A percentile compares a stretch with the other conserved stretches of the same genome.
phyloP scores from a whole-genome alignment of 441 rosid genomes.

The Raphanus hybrid region DNA sequence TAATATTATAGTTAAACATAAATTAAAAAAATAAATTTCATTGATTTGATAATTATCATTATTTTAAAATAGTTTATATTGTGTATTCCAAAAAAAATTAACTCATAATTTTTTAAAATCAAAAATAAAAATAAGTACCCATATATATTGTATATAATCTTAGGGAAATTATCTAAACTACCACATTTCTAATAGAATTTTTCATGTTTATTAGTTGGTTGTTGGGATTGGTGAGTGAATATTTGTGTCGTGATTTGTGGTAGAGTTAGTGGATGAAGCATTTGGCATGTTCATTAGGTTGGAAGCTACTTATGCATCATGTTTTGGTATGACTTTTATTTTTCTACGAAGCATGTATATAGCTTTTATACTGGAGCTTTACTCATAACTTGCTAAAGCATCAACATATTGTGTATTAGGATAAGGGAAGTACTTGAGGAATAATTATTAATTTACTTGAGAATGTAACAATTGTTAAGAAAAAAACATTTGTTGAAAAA shows the following conservation, averaged over 20 bases:
- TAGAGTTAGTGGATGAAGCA: background rate
- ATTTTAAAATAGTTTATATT: too few species aligned
- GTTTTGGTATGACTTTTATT: background rate
- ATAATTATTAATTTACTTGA: background rate
- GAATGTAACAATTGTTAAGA: background rate
- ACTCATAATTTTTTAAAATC: too few species aligned
- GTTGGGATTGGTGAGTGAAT: background rate
- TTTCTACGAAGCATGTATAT: background rate
- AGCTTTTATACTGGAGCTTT: background rate
- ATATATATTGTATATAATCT: too few species aligned
- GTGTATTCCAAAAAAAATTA: too few species aligned
- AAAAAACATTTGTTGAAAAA: too few species aligned
- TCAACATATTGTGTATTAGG: background rate
- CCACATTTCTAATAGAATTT: too few species aligned
- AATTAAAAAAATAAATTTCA: too few species aligned
- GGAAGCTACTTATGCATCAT: background rate
- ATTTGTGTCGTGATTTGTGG: background rate
- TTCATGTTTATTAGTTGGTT: background rate
- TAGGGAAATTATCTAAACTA: too few species aligned
- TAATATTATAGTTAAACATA: too few species aligned
- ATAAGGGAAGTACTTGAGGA: background rate
- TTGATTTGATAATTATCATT: too few species aligned
- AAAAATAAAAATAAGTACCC: too few species aligned
- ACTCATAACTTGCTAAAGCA: background rate
- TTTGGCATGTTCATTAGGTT: background rate